phyloP scores from a whole-genome alignment of 2,329 filamentous ascomycete genomes.

The Daldinia sp. region DNA sequence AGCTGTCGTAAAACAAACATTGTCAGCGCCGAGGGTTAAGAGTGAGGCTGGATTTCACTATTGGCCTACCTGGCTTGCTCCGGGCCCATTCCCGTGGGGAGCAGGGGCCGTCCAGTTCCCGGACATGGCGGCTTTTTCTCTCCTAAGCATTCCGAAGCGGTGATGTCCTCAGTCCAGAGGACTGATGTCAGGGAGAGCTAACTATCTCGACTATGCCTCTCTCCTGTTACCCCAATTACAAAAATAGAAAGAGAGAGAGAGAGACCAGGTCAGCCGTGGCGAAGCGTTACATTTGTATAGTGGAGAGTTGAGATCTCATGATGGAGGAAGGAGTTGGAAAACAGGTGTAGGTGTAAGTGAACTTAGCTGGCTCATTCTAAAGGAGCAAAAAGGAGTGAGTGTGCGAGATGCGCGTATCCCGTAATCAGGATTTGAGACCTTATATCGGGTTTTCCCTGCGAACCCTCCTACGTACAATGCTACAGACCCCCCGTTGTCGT shows the following conservation, averaged over 20 bases:
- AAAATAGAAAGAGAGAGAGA: neutral
- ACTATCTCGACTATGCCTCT: slow-evolving; percentile 3
- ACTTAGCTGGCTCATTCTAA: slow-evolving; percentile 11
- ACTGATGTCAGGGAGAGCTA: neutral
- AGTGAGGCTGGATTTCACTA: too few species aligned
- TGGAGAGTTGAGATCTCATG: slow-evolving; percentile 17
- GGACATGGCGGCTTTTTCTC: slow-evolving; percentile 17
- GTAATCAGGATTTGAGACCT: slow-evolving; percentile 33
- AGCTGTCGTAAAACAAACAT: slow-evolving; percentile 1
- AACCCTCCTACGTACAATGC: slow-evolving; percentile 13
- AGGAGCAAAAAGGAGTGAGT: slow-evolving; percentile 13
- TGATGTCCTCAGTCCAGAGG: slow-evolving; percentile 5
- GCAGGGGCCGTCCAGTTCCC: slow-evolving; percentile 37
- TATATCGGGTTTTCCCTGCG: slow-evolving; percentile 18
- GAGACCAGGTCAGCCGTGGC: slow-evolving; percentile 12
- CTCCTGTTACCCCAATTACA: slow-evolving; percentile 6
- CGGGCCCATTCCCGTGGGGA: slow-evolving; percentile 18
- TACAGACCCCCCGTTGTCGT: neutral
- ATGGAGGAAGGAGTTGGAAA: neutral
- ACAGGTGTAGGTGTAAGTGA: neutral
- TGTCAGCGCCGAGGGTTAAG: neutral
- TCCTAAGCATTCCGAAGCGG: neutral
- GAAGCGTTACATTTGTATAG: slow-evolving; percentile 26
- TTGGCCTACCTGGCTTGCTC: slow-evolving; percentile 24
- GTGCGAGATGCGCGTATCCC: slow-evolving; percentile 21